Percentiles rank a stretch among this genome's conserved stretches.
phyloP scores from a whole-genome alignment of 1,139 yeast species.

The Suhomyces yuchorum region DNA sequence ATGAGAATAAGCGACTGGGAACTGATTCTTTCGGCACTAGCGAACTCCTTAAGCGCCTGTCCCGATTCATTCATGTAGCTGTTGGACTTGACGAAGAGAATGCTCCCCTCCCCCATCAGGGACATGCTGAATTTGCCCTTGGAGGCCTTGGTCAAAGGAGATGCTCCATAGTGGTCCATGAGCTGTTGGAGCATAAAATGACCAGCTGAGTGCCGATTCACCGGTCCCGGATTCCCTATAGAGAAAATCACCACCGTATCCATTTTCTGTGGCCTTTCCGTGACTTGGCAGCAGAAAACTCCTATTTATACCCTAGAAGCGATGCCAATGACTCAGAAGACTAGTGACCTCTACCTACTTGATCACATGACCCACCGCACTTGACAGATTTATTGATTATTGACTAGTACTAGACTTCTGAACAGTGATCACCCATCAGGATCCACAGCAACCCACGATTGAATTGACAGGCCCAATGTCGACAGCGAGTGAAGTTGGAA shows the following conservation, averaged over 20 bases:
- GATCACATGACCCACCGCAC: not conserved
- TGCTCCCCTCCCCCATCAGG: constrained; percentile 18
- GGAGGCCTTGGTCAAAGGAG: constrained; percentile 23
- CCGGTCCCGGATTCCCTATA: constrained; percentile 47
- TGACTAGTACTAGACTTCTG: too few relatives aligned
- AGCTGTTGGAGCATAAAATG: constrained; percentile 37
- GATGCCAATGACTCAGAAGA: not conserved
- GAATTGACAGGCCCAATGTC: not conserved
- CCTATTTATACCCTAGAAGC: not conserved
- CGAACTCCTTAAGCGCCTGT: constrained; percentile 31
- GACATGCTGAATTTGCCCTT: constrained; percentile 29
- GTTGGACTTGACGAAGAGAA: constrained; percentile 40
- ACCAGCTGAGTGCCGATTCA: constrained; percentile 44
- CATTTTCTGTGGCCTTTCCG: not conserved
- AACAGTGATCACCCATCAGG: not conserved
- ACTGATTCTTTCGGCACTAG: constrained; percentile 24
- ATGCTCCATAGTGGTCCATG: constrained; percentile 28
- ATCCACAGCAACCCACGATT: not conserved
- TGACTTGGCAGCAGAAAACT: not conserved
- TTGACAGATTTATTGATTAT: not conserved
- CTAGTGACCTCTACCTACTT: not conserved
- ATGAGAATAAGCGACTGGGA: constrained; percentile 24
- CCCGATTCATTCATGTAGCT: constrained; percentile 46
- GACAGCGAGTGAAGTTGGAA: not conserved
- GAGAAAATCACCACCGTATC: constrained; percentile 34